These are phyloP conservation scores for Annulohypoxylon stygium DNA, from an alignment of 495 filamentous ascomycete genomes.

Conservation along the genomic window DNA sequence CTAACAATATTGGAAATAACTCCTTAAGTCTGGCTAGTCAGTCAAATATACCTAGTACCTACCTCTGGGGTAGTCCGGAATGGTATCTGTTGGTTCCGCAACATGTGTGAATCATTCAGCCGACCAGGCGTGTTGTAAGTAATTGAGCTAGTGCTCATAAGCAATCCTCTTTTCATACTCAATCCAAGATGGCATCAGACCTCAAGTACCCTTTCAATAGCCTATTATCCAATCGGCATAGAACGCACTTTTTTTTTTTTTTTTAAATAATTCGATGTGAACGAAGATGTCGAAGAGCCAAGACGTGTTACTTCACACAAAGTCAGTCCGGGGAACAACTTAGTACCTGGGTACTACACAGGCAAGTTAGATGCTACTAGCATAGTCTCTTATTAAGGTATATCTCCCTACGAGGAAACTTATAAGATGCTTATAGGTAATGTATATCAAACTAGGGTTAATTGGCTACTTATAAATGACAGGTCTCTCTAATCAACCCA, in stretches of 20 bases:
- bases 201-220: background rate
- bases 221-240: background rate
- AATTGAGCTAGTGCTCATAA: background rate
- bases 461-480: no score
- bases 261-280: no score
- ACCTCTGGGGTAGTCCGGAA: background rate
- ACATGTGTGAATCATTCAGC: background rate
- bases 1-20: background rate
- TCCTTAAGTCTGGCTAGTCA: background rate
- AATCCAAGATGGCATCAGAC: background rate
- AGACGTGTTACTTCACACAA: background rate
- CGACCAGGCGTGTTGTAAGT: background rate
- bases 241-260: background rate
- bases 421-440: no score
- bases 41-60: background rate
- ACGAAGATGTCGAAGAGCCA: background rate
- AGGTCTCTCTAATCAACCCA: no score
- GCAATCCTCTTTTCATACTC: background rate
- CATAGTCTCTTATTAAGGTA: no score
- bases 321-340: background rate
- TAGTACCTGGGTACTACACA: background rate
- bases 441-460: no score
- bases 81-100: background rate
- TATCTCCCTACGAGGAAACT: no score
- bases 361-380: background rate